These are phyloP conservation scores for Fusarium buharicum DNA, from an alignment of 2,329 filamentous ascomycete species.

Conservation along the genomic window DNA sequence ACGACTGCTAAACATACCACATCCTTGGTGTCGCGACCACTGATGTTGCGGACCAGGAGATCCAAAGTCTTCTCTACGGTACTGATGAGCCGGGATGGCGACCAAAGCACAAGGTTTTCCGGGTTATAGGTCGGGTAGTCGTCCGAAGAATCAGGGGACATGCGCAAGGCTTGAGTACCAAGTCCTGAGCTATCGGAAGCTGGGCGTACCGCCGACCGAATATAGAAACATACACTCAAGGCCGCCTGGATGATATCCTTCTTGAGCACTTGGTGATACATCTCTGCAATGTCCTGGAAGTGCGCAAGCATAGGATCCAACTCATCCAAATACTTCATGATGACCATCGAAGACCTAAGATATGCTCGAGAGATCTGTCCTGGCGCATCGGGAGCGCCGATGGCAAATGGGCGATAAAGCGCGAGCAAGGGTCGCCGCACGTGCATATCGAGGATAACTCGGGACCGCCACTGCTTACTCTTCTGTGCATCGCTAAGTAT, in stretches of 20 bases:
- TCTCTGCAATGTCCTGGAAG: conserved; percentile 60
- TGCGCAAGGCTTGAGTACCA: conserved; percentile 47
- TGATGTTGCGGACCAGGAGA: conserved; percentile 57
- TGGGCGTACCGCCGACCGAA: conserved; percentile 51
- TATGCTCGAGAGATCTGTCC: conserved; percentile 63
- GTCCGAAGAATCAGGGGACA: conserved; percentile 51
- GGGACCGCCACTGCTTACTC: conserved; percentile 63
- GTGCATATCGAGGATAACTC: conserved; percentile 65
- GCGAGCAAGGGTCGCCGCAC: conserved; percentile 63
- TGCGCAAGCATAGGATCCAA: conserved; percentile 59
- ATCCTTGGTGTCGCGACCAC: conserved; percentile 62
- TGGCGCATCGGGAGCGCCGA: conserved; percentile 62
- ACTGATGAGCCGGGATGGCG: conserved; percentile 53
- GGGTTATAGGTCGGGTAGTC: conserved; percentile 50
- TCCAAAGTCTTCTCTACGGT: conserved; percentile 61
- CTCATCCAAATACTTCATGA: conserved; percentile 66
- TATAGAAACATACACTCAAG: conserved; percentile 66
- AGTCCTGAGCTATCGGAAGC: conserved; percentile 46
- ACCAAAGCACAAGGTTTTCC: conserved; percentile 56
- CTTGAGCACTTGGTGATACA: conserved; percentile 64
- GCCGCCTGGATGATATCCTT: conserved; percentile 66
- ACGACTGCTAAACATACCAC: conserved; percentile 61
- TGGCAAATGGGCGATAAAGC: conserved; percentile 65
- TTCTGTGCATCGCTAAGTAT: conserved; percentile 56
- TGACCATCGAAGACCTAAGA: conserved; percentile 64